Base-by-base conservation (phyloP, 148 eudicot species). In the Spergularia bocconei region DNA sequence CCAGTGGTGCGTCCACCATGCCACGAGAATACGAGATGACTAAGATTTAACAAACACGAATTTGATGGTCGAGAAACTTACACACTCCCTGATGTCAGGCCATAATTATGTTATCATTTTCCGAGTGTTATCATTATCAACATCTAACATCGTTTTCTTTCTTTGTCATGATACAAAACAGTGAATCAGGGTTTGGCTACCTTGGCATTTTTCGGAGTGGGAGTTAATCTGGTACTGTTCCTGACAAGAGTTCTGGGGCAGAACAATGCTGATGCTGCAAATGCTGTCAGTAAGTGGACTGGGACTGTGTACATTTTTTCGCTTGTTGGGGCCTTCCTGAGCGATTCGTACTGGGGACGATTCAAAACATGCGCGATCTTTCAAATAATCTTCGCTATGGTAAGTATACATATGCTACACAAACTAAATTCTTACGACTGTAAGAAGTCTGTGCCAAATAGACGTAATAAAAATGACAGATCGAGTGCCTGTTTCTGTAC, bases 301-400 rank as follows among this genome's bases (percentile, higher is more conserved):
- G 98, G 98, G 75, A 93, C 98, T 10, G 98, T 93, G 63, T 93
- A 93, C 73, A 93, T 93, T 63, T 93, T 89, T 85, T 93, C 98
- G 2, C 91, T 93, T 12, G 91, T 89, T 11, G 98, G 98, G 1
- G 98, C 98, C 13, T 91, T 93, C 70, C 88, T 93, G 33, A 93
- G 98, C 25, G 98, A 93, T 75, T 88, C 98, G 12, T 93, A 93
- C 54, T 93, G 96, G 98, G 98, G 98, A 52, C 67, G 98, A 76
- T 91, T 84, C 90, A 89, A 87, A 81, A 93, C 98, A 10, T 93
- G 98, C 72, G 93, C 90, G 63, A 77, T 93, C 71, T 93, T 93
- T 69, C 98, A 93, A 59, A 79, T 80, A 71, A 89, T 89, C 71
- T 91, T 91, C 53, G 90, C 90, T 74, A 64, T 89, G 9, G 98